Evolutionary conservation across 345 rosid species (phyloP), one percentile per base, ranked within the genome.

Genomic region (Geranium rotundifolium): DNA sequence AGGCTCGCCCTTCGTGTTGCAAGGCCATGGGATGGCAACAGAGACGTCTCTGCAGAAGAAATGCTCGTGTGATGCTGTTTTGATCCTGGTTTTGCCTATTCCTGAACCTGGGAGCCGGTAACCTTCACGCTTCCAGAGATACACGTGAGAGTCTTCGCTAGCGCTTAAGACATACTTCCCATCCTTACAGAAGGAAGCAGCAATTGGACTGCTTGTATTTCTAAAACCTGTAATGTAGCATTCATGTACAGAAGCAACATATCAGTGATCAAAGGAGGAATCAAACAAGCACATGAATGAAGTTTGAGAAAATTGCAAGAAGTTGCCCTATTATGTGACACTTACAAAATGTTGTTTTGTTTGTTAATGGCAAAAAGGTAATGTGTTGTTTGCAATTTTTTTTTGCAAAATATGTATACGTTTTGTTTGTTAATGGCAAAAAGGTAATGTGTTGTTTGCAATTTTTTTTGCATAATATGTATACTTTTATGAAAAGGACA

Each of bases 71-170:
- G 90, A 74, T 59, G 74, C 68, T 29, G 80, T 73, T 31, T 73
- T 77, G 14, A 75, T 30, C 17, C 73, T 18, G 1, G 64, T 67
- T 70, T 77, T 86, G 29, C 64, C 60, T 72, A 85, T 90, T 12
- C 83, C 84, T 0, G 61, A 49, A 34, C 65, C 68, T 54, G 77
- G 58, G 61, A 61, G 39, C 65, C 81, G 76, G 37, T 65, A 79
- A 63, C 75, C 86, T 10, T 84, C 89, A 6, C 74, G 75, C 73
- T 76, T 90, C 97, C 99, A 93, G 4, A 90, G 66, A 34, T 78
- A 93, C 56, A 93, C 97, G 4, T 86, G 83, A 15, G 96, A 83
- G 70, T 93, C 97, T 75, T 93, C 97, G 34, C 97, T 90, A 15
- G 99, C 95, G 23, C 79, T 74, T 0, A 88, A 41, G 13, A 93